phyloP scores from a whole-genome alignment of 768 basidiomycete species.

The Tulasnella sp. region DNA sequence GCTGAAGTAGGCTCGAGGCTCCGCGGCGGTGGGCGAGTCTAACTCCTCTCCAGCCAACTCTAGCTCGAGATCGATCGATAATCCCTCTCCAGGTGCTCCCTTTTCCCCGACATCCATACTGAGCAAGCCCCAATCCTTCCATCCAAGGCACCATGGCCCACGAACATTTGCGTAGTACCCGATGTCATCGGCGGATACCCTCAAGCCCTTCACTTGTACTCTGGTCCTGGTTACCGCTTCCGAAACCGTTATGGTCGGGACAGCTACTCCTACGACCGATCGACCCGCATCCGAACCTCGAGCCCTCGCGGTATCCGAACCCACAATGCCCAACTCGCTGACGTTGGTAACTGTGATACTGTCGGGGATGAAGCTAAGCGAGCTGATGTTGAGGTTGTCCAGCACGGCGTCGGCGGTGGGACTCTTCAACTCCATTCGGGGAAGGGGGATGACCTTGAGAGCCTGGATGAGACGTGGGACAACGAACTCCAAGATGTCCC shows the following conservation, averaged over 20 bases:
- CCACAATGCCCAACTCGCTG: constrained; percentile 19
- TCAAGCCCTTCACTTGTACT: constrained; percentile 29
- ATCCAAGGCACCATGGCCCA: constrained; percentile 29
- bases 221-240: constrained; percentile 8
- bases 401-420: constrained; percentile 29
- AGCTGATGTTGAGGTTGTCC: constrained; percentile 24
- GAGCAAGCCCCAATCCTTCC: constrained; percentile 32
- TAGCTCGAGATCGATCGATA: constrained; percentile 26
- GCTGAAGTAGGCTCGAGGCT: neutral
- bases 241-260: constrained; percentile 23
- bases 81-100: neutral
- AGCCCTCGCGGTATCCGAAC: constrained; percentile 24
- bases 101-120: constrained; percentile 29
- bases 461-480: constrained; percentile 26
- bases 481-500: constrained; percentile 24
- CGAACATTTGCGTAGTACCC: constrained; percentile 28
- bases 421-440: constrained; percentile 30
- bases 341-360: constrained; percentile 26
- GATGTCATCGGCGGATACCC: constrained; percentile 26
- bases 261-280: neutral
- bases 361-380: constrained; percentile 33
- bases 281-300: neutral
- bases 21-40: neutral
- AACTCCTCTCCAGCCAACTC: constrained; percentile 27
- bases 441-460: constrained; percentile 30